phyloP scores from a whole-genome alignment of 2,329 filamentous ascomycete species.

The Leptographium flavum region DNA sequence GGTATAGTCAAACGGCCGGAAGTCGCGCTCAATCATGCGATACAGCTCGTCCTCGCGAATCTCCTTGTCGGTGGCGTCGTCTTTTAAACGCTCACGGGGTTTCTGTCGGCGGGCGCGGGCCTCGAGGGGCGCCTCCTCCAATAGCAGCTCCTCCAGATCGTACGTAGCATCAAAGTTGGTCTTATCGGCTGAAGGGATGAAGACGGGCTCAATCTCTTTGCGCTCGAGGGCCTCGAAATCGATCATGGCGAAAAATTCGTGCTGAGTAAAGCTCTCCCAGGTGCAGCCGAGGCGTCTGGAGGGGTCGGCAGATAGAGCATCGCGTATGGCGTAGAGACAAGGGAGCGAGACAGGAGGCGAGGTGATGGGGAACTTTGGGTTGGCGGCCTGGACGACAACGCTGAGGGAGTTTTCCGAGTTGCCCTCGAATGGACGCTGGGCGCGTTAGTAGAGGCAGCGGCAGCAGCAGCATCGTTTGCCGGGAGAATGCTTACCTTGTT shows the following conservation, averaged over 20 bases:
- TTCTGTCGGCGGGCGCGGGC: constrained; percentile 87
- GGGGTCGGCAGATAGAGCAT: constrained; percentile 67
- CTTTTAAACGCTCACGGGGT: constrained; percentile 77
- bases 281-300: constrained; percentile 70
- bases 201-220: constrained; percentile 83
- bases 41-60: constrained; percentile 91
- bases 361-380: constrained; percentile 82
- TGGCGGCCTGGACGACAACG: constrained; percentile 65
- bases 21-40: constrained; percentile 84
- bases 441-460: constrained; percentile 23
- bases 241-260: constrained; percentile 77
- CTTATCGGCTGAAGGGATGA: constrained; percentile 89
- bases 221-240: constrained; percentile 74
- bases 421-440: constrained; percentile 80
- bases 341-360: constrained; percentile 77
- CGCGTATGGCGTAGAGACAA: constrained; percentile 79
- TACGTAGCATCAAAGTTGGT: constrained; percentile 99
- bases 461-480: background rate
- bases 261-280: constrained; percentile 73
- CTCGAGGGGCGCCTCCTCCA: constrained; percentile 91
- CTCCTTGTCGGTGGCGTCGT: constrained; percentile 89
- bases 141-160: constrained; percentile 79
- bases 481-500: constrained; percentile 57
- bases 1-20: constrained; percentile 92
- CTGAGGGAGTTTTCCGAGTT: constrained; percentile 70